Conservation (phyloP, 2,329 filamentous ascomycete species). For the Fusarium heterosporum region DNA sequence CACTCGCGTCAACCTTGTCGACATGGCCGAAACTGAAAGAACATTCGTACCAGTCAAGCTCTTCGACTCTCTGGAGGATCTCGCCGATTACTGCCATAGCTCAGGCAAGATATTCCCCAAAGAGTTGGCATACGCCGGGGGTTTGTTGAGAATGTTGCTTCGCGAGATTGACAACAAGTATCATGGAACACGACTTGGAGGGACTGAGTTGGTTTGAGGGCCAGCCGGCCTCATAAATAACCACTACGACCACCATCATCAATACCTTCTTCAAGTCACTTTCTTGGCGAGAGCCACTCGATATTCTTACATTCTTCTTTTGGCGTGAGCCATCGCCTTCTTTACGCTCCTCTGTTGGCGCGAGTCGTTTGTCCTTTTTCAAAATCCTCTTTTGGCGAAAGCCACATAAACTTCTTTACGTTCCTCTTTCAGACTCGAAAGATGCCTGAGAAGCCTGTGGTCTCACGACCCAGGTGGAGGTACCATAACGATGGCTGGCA, state of each 20-base stretch:
- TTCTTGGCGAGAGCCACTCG: background rate
- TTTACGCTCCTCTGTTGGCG: no score
- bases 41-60: slow-evolving; percentile 2
- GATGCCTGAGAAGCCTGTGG: background rate
- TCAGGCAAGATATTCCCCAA: slow-evolving; percentile 14
- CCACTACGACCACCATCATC: background rate
- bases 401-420: no score
- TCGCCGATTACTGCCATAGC: slow-evolving; percentile 11
- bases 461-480: background rate
- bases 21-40: background rate
- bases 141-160: slow-evolving; percentile 24
- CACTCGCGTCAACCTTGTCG: slow-evolving; percentile 30
- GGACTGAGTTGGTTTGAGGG: background rate
- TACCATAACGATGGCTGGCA: background rate
- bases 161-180: slow-evolving; percentile 13
- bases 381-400: no score
- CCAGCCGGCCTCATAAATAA: background rate
- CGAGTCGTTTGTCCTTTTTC: no score
- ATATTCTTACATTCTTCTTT: no score
- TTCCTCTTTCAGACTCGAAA: no score
- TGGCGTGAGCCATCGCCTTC: no score
- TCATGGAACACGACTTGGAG: background rate
- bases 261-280: background rate
- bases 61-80: slow-evolving; percentile 6
- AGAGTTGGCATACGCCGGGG: background rate